Base-by-base conservation (phyloP, 108 stramenopile genomes). In the Skeletonema grethae region DNA sequence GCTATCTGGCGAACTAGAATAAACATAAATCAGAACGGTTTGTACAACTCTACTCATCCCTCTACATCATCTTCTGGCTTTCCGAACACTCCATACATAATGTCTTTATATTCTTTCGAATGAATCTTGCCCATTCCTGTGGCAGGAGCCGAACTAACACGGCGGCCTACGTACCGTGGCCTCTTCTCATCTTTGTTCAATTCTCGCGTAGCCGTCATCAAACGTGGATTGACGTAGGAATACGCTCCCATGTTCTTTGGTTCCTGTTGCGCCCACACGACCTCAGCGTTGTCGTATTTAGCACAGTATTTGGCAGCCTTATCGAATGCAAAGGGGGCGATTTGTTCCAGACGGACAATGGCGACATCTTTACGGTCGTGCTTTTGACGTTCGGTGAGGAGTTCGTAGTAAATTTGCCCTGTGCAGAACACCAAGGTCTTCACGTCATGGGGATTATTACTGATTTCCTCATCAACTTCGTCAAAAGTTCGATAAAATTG, bases 331-430 rank as follows among this genome's bases (percentile, higher is more conserved):
- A 99, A 99, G 22, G 99, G 99, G 29, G 98, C 95, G 67, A 99
- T 86, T 75, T 99, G 99, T 85, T 99, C 99, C 39, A 99, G 65
- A 57, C 98, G 89, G 62, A 96, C 84, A 70, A 99, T 85, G 50
- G 98, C 98, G 32, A 98, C 94, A 85, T 99, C 94, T 13, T 79
- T 85, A 16, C 83, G 64, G 1, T 82, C 92, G 29, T 69, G 82
- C 70, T 86, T 89, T 76, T 95, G 91, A 32, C 99, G 85, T 79
- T 97, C 95, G 16, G 88, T 69, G 45, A 95, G 80, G 4, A 99
- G 88, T 70, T 99, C 98, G 78, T 98, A 99, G 84, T 99, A 99
- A 76, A 99, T 90, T 85, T 99, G 97, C 7, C 99, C 99, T 30
- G 92, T 82, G 77, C 97, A 98, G 72, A 98, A 90, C 46, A 99